A percentile compares a stretch with the other conserved stretches of the same genome.
These are phyloP conservation scores for Trichoderma virens DNA, from an alignment of 495 filamentous ascomycete genomes.

Conservation along the genomic window DNA sequence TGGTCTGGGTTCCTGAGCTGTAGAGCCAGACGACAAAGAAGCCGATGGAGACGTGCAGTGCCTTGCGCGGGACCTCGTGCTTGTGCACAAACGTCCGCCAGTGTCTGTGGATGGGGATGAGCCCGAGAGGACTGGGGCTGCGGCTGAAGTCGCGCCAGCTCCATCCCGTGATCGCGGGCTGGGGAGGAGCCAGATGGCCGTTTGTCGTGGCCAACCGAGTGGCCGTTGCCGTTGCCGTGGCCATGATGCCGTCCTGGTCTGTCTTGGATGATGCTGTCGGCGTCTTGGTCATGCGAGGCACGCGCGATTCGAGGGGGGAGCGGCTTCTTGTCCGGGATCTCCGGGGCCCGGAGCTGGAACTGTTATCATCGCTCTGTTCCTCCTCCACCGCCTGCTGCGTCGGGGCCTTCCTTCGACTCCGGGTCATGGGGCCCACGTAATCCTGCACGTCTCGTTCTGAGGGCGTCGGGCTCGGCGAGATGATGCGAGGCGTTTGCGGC, in stretches of 20 bases:
- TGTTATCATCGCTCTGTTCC: slow-evolving; percentile 31
- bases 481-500: slow-evolving; percentile 62
- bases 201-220: slow-evolving; percentile 31
- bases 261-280: slow-evolving; percentile 13
- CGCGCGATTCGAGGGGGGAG: slow-evolving; percentile 42
- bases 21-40: slow-evolving; percentile 86
- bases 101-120: slow-evolving; percentile 86
- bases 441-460: slow-evolving; percentile 47
- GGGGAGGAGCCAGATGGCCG: slow-evolving; percentile 63
- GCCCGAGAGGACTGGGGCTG: slow-evolving; percentile 81
- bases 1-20: slow-evolving; percentile 61
- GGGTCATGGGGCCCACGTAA: slow-evolving; percentile 56
- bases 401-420: slow-evolving; percentile 44
- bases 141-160: slow-evolving; percentile 76
- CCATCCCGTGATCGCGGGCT: slow-evolving; percentile 44
- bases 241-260: slow-evolving; percentile 3
- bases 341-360: slow-evolving; percentile 24
- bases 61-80: slow-evolving; percentile 70
- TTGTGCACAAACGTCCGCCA: slow-evolving; percentile 67
- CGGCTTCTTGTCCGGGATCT: slow-evolving; percentile 41
- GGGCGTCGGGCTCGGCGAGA: slow-evolving; percentile 60
- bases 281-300: slow-evolving; percentile 36
- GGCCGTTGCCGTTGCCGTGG: slow-evolving; percentile 2
- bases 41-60: slow-evolving; percentile 87
- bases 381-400: slow-evolving; percentile 31